These are phyloP conservation scores for Lactuca sativa DNA, from an alignment of 129 eudicot genomes.

Conservation along the genomic window DNA sequence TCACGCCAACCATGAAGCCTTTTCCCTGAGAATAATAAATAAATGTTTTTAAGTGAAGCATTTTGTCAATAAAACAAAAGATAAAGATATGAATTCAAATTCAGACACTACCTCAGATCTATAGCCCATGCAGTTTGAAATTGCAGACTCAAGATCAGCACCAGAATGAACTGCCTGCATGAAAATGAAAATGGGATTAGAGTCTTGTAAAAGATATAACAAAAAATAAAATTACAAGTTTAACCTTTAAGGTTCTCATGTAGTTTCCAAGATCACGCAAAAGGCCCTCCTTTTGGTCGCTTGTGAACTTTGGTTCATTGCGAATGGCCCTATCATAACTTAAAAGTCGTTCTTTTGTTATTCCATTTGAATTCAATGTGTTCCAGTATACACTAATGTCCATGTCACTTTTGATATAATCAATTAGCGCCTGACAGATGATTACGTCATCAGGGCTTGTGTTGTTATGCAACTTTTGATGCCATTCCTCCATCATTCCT, in stretches of 20 bases:
- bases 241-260: slow-evolving; percentile 92
- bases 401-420: slow-evolving; percentile 83
- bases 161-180: slow-evolving; percentile 99
- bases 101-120: slow-evolving; percentile 58
- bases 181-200: background rate
- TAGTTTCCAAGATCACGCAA: slow-evolving; percentile 92
- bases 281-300: slow-evolving; percentile 95
- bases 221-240: background rate
- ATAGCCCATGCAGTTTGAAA: slow-evolving; percentile 90
- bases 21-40: slow-evolving; percentile 59
- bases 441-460: slow-evolving; percentile 99
- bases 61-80: background rate
- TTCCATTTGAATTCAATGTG: slow-evolving; percentile 87
- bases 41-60: slow-evolving; percentile 2
- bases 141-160: slow-evolving; percentile 97
- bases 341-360: slow-evolving; percentile 94
- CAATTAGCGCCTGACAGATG: slow-evolving; percentile 96
- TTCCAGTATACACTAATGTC: slow-evolving; percentile 90
- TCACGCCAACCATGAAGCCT: slow-evolving; percentile 98
- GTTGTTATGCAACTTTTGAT: slow-evolving; percentile 96
- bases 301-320: slow-evolving; percentile 73
- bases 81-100: slow-evolving; percentile 14
- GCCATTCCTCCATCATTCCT: slow-evolving; percentile 99
- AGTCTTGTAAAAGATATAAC: slow-evolving; percentile 5
- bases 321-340: slow-evolving; percentile 97